Evolutionary conservation across 2,329 filamentous ascomycete genomes (phyloP), one percentile per base, ranked within the genome.

Genomic region (Podosphaera fusca): DNA sequence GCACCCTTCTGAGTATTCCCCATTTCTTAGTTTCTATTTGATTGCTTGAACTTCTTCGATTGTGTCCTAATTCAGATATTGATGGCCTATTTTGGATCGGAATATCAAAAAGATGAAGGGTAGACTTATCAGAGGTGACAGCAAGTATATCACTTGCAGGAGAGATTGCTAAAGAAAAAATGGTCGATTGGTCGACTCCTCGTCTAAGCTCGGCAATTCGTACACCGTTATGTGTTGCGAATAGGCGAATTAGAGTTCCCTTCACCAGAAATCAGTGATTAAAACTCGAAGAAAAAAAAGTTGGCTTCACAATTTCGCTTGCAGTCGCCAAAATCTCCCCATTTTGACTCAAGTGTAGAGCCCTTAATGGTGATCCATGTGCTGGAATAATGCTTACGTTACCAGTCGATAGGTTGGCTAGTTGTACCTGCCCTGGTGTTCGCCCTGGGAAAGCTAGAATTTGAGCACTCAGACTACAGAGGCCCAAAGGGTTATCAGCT

Each of bases 81-180:
- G 57, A 57, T 59, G 58, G 67, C 60, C 70, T 72, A 55, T 72
- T 73, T 7, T 74, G 71, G 59, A 78, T 76, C 3, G 84, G 83
- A 0, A 95, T 75, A 65, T 96, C 88, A 67, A 95, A 98, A 42
- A 98, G 78, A 69, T 98, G 92, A 9, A 98, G 75, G 0, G 89
- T 98, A 4, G 87, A 89, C 70, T 96, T 98, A 73, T 98, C 92
- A 1, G 89, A 95, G 0, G 90, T 96, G 60, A 88, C 90, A 33
- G 92, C 92, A 9, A 96, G 76, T 66, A 88, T 77, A 49, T 76
- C 79, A 55, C 84, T 85, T 0, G 82, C 82, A 0, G 89, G 89
- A 29, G 86, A 94, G 68, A 98, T 92, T 9, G 84, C 83, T 9
- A 98, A 74, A 1, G 86, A 90, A 70, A 86, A 95, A 62, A 96